Percentiles rank a stretch among this genome's conserved stretches.
Evolutionary conservation across 192 early-diverging fungal species (phyloP).

Genomic region (Backusella circina): DNA sequence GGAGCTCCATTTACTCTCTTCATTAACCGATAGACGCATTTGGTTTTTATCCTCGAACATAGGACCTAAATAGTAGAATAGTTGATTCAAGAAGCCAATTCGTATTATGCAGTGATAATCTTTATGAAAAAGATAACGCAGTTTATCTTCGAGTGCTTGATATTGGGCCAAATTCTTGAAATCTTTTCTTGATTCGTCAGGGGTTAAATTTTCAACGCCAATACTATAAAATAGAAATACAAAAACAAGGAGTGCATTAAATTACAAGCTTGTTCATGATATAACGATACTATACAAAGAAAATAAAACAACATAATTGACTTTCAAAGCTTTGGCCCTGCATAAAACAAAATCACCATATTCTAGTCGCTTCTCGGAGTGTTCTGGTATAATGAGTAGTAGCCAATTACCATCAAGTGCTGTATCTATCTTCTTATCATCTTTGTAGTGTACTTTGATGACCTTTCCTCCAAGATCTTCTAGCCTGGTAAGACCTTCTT

Average conservation of each 20-base stretch:
- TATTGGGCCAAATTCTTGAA: neutral
- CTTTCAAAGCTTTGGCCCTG: neutral
- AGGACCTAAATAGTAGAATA: constrained; percentile 10
- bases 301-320: constrained; percentile 1
- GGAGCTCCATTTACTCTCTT: neutral
- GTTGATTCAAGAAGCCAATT: neutral
- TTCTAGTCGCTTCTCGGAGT: neutral
- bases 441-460: neutral
- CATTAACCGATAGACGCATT: neutral
- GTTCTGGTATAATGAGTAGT: neutral
- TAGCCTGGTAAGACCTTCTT: neutral
- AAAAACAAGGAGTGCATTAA: neutral
- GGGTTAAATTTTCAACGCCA: neutral
- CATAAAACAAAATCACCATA: neutral
- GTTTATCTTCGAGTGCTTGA: neutral
- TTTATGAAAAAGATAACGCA: neutral
- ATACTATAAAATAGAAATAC: neutral
- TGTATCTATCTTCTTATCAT: neutral
- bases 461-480: constrained; percentile 9
- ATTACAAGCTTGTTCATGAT: neutral
- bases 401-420: neutral
- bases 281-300: constrained; percentile 1
- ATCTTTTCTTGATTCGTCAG: neutral
- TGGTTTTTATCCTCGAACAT: constrained; percentile 5
- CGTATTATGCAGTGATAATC: neutral